These are phyloP conservation scores for Sequoiadendron giganteum DNA, from an alignment of 75 land plant species.

Conservation along the genomic window DNA sequence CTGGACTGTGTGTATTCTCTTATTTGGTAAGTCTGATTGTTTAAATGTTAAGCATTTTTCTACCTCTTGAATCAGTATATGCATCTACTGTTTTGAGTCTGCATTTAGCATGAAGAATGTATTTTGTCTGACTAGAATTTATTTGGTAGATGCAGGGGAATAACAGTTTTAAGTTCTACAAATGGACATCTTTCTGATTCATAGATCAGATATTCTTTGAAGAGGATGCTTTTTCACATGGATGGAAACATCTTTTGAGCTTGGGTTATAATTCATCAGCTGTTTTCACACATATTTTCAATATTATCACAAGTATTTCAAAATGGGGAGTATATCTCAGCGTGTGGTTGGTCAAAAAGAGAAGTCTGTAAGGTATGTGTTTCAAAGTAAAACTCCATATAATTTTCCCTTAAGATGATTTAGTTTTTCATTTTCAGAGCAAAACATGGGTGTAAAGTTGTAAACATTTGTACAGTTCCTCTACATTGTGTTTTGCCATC, in stretches of 20 bases:
- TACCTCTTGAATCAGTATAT: not conserved
- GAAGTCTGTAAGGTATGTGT: conserved; percentile 55
- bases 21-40: not conserved
- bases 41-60: not conserved
- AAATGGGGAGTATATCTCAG: conserved; percentile 34
- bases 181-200: not conserved
- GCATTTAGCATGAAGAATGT: not conserved
- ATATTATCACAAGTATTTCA: not conserved
- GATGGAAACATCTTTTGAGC: not conserved
- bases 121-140: not conserved
- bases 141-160: not conserved
- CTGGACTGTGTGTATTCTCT: not conserved
- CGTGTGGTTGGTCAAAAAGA: conserved; percentile 45
- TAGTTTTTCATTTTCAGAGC: not conserved
- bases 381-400: not conserved
- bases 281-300: not conserved
- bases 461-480: not conserved
- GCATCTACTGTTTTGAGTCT: not conserved
- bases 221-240: not conserved
- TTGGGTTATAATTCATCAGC: not conserved
- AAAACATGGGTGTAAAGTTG: too few species aligned
- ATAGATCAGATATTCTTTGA: not conserved
- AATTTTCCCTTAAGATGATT: not conserved
- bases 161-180: not conserved
- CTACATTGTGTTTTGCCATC: not conserved